Base-by-base conservation (phyloP, 2,329 filamentous ascomycete genomes). In the Aspergillus vadensis region DNA sequence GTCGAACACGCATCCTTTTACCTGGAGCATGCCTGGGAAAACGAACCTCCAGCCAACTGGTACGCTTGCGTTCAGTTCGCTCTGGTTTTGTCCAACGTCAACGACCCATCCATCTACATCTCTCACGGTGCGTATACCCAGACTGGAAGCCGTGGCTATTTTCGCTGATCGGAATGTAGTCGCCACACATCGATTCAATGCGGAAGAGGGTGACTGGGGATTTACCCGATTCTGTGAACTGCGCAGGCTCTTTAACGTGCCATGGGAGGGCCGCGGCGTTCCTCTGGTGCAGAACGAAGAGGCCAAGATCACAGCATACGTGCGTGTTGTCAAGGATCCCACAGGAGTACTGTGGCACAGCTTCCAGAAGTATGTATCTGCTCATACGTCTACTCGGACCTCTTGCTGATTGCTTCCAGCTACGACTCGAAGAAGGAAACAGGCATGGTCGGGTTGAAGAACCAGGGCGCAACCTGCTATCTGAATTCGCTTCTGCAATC, bases 391-490 rank as follows among this genome's bases (percentile, higher is more conserved):
- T 15, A 12, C 19, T 6, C 52, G 15, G 38, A 77, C 78, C 67
- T 79, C 78, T 14, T 17, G 67, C 83, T 58, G 80, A 82, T 71
- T 77, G 78, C 63, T 80, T 58, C 60, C 53, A 83, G 81, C 79
- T 99, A 99, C 75, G 93, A 99, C 74, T 98, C 95, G n/a, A 99
- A 98, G 80, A 96, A 95, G 75, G 93, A 97, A 79, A 99, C 95
- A 0, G 95, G 95, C 59, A 98, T 93, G 81, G 95, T 99, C 44
- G 95, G 95, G 2, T 82, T 99, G 57, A 95, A 95, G 77, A 99
- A 99, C 72, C 95, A 98, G 77, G 95, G 95, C 65, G 95, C 95
- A 53, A 95, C 91, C 1, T 95, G 91, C 77, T 95, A 95, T 74
- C 81, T 95, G 52, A 95, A 95, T 76, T 94, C 91, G 7, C 84